phyloP scores from a whole-genome alignment of 768 basidiomycete species.

The Terana coerulea region DNA sequence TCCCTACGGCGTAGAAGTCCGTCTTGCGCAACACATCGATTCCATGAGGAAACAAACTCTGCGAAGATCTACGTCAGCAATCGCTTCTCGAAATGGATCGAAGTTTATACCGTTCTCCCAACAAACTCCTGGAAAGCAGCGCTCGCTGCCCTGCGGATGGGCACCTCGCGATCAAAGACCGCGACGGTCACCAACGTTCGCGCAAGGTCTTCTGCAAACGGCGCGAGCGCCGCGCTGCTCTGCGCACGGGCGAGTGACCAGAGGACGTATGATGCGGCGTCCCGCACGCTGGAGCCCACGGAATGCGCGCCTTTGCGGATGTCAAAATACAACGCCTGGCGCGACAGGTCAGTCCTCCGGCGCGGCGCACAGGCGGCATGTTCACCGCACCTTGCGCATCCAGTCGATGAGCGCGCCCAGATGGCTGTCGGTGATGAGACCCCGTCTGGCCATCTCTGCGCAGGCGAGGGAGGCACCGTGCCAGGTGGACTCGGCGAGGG shows the following conservation, averaged over 20 bases:
- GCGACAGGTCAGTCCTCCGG: neutral
- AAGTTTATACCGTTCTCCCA: constrained; percentile 73
- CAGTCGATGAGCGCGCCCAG: constrained; percentile 69
- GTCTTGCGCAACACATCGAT: constrained; percentile 90
- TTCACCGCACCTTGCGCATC: constrained; percentile 70
- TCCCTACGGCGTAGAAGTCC: constrained; percentile 93
- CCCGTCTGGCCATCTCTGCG: constrained; percentile 88
- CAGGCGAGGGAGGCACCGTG: constrained; percentile 92
- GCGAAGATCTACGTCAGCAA: neutral
- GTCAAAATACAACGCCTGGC: constrained; percentile 87
- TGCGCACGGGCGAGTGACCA: constrained; percentile 92
- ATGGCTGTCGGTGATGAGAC: constrained; percentile 55
- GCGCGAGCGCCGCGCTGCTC: constrained; percentile 50
- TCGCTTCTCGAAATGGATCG: constrained; percentile 1
- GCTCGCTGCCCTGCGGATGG: constrained; percentile 92
- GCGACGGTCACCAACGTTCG: constrained; percentile 72
- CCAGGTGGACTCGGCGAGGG: constrained; percentile 85
- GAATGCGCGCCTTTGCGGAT: constrained; percentile 90
- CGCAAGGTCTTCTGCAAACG: constrained; percentile 64
- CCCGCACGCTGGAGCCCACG: constrained; percentile 90
- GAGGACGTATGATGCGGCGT: constrained; percentile 89
- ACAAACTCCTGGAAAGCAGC: constrained; percentile 98
- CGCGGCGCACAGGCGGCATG: neutral
- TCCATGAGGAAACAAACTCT: constrained; percentile 91
- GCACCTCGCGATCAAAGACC: constrained; percentile 89